Evolutionary conservation across 352 stramenopile genomes (phyloP), one percentile per base, ranked within the genome.

Genomic region (Globisporangium alternatum): DNA sequence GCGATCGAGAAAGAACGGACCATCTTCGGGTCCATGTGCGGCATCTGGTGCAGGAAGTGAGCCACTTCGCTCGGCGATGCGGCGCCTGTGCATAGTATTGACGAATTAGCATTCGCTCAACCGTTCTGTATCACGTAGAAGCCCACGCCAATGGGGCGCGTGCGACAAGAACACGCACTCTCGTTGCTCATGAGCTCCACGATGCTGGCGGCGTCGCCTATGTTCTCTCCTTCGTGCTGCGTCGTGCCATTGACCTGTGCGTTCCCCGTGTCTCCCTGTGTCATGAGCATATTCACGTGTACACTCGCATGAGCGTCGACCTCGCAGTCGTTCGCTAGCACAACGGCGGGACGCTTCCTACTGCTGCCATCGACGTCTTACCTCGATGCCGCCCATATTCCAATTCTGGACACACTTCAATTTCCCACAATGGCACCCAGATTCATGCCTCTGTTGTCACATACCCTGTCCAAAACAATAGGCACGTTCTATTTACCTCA

Each of bases 11-110:
- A 44, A 47, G 13, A 37, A 10, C 54, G 60, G 47, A 88, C 83
- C 81, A 88, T 84, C 67, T 86, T 84, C 0, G 77, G 77, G 66
- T 93, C 80, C 10, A 80, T 69, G 64, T 90, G 81, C 28, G 80
- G 80, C 62, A 86, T 76, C 56, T 87, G 71, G 49, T 88, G 81
- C 45, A 93, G 53, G 53, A 84, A 89, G 33, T 85, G 68, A 0
- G 83, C 83, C 33, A 92, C 77, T 17, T 89, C 76, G 25, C 77
- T 80, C 2, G 83, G 81, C 5, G 74, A 68, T 31, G 76, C 79
- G 22, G 71, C 66, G 33, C 67, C 77, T 86, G 30, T 9, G 22
- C 15, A 48, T 1, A 56, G 19, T 9, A 45, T 2, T 47, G 12
- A 8, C 17, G 31, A 28, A 2, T 52, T 25, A 64, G 22, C 30